Evolutionary conservation across 2,329 filamentous ascomycete species (phyloP), one percentile per base, ranked within the genome.

Genomic region (Blastomyces percursus): DNA sequence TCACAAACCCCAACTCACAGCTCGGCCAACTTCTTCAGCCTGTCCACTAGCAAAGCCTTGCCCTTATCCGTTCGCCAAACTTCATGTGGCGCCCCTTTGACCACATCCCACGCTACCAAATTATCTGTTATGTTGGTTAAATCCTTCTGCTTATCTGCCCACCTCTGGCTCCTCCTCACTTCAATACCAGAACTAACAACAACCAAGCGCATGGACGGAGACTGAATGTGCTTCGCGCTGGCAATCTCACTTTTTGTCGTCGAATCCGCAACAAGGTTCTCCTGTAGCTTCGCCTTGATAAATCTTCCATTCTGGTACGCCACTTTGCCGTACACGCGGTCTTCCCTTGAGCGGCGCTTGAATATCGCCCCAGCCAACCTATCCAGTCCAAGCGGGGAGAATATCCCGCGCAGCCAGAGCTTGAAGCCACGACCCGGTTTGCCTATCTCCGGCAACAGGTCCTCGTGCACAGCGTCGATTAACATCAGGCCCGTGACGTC

Each of bases 231-330:
- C 27, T 88, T 81, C 63, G 91, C 91, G 64, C 86, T 89, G 54
- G 82, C 79, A 21, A 96, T 86, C 70, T 99, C 94, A 42, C 89
- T 89, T 73, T 86, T 88, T 16, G 91, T 91, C 67, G 97, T 84
- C 0, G 89, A 90, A 67, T 86, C 84, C 0, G 92, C 92, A 40
- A 96, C 91, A 0, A 97, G 81, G 67, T 88, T 93, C 78, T 99
- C 94, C 76, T 99, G 94, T 62, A 99, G 80, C 75, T 92, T 90
- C 4, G 91, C 89, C 73, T 95, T 96, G 74, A 96, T 87, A 73
- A 84, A 87, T 73, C 92, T 95, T 65, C 89, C 90, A 30, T 81
- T 82, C 74, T 96, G 90, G 71, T 91, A 88, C 0, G 91, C 85
- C 5, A 86, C 85, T 54, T 85, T 82, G 14, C 94, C 94, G 75